Evolutionary conservation across 2,329 filamentous ascomycete species (phyloP), one percentile per base, ranked within the genome.

Genomic region (Aspergillus nomiae): DNA sequence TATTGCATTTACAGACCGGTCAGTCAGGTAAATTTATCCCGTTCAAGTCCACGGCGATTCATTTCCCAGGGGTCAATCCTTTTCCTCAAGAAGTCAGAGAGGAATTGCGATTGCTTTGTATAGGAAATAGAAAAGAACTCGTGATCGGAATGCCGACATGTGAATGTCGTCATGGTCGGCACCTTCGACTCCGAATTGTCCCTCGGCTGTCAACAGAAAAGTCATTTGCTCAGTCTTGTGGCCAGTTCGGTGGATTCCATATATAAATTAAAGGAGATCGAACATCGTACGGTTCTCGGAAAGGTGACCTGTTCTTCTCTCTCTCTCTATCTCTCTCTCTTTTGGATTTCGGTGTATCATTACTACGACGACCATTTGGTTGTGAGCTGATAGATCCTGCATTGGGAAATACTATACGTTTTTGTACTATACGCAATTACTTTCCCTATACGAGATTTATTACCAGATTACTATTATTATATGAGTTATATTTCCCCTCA

Each of bases 101-200:
- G 2, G 38, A n/a, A 19, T 41, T 41, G 38, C n/a, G 19, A 41
- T 41, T 3, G 38, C n/a, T 41, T 41, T 41, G 7, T 41, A n/a
- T 12, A 2, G 26, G 16, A 19, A 28, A 28, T 28, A 1, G 12
- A 16, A 21, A 53, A 34, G 19, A 26, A 24, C 28, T 54, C 21
- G 51, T 34, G 51, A 54, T 54, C 19, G 51, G n/a, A 50, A 41
- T 50, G 56, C 28, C 55, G 34, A 36, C 51, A 60, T 60, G 46
- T 60, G 51, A 55, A 56, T 59, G 57, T 60, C 59, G 41, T 56
- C 59, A 56, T 50, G n/a, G 26, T 58, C 56, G 26, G 38, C 2
- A 14, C 4, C 12, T 5, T 12, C 3, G 6, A 26, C 4, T 41
- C 38, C 16, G 19, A 32, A 32, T 16, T 36, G 26, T 56, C 24